Percentiles rank a stretch among this genome's conserved stretches.
These are phyloP conservation scores for Kuraishia ogatae DNA, from an alignment of 805 yeast species.

Conservation along the genomic window DNA sequence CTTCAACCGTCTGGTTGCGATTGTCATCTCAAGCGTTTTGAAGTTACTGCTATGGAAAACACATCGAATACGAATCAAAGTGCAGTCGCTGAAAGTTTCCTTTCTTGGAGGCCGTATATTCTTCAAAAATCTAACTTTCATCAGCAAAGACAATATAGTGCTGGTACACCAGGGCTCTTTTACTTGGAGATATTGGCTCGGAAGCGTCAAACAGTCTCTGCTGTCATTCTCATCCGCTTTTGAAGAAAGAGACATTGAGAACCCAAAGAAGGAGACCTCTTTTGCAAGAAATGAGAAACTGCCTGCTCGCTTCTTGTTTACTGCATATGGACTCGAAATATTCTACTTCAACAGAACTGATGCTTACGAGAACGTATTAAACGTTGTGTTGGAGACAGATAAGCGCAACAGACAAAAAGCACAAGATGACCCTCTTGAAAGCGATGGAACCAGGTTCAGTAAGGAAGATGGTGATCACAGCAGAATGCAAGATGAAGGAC, in stretches of 20 bases:
- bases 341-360: slow-evolving; percentile 73
- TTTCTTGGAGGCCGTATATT: slow-evolving; percentile 76
- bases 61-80: slow-evolving; percentile 45
- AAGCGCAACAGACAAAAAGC: slow-evolving; percentile 5
- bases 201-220: slow-evolving; percentile 30
- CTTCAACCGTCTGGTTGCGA: slow-evolving; percentile 66
- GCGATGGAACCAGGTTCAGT: neutral
- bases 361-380: slow-evolving; percentile 64
- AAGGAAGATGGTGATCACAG: neutral
- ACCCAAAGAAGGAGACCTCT: slow-evolving; percentile 9
- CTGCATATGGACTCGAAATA: slow-evolving; percentile 71
- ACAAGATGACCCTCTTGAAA: neutral
- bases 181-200: slow-evolving; percentile 91
- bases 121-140: slow-evolving; percentile 64
- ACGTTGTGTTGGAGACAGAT: slow-evolving; percentile 8
- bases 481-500: neutral
- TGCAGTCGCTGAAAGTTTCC: slow-evolving; percentile 72
- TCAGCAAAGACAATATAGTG: slow-evolving; percentile 67
- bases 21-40: slow-evolving; percentile 39
- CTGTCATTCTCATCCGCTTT: slow-evolving; percentile 12
- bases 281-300: slow-evolving; percentile 32
- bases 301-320: slow-evolving; percentile 48
- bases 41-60: slow-evolving; percentile 56
- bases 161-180: slow-evolving; percentile 63
- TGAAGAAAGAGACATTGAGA: slow-evolving; percentile 11